Conservation (phyloP, 345 rosid species). For the Hypericum androsaemum region DNA sequence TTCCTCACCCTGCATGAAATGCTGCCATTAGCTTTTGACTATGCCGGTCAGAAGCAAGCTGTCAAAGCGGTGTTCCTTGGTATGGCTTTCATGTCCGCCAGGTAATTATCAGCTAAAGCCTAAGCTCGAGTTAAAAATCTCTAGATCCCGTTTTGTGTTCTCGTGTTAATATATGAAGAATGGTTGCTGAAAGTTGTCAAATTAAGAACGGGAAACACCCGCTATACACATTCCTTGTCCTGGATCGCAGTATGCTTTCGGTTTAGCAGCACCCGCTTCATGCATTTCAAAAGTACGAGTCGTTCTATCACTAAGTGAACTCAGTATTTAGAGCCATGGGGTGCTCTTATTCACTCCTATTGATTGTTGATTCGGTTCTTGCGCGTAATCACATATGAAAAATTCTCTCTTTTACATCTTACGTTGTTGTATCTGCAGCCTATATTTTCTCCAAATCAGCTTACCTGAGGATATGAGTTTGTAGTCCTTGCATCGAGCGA, state of each 20-base stretch:
- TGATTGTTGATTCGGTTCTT: no score
- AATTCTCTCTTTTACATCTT: background rate
- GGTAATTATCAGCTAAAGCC: slow-evolving; percentile 30
- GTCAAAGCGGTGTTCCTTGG: slow-evolving; percentile 94
- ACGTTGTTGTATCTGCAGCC: slow-evolving; percentile 33
- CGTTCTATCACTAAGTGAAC: no score
- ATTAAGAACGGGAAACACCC: background rate
- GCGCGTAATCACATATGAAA: no score
- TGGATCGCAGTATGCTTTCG: background rate
- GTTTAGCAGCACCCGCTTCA: no score
- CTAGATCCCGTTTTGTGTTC: background rate
- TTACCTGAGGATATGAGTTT: slow-evolving; percentile 62
- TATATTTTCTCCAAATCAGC: slow-evolving; percentile 75
- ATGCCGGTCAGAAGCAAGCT: slow-evolving; percentile 97
- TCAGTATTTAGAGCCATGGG: no score
- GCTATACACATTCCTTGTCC: background rate
- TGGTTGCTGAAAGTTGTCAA: no score
- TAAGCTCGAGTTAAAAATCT: background rate
- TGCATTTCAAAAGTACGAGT: no score
- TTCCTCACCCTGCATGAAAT: slow-evolving; percentile 94
- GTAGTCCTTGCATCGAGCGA: slow-evolving; percentile 17
- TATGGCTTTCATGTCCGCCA: slow-evolving; percentile 99
- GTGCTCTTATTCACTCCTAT: no score
- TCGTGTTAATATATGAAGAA: background rate
- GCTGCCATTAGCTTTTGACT: slow-evolving; percentile 97